A percentile compares a stretch with the other conserved stretches of the same genome.
Conservation (phyloP, 768 basidiomycete species). For the Suillus subalutaceus region DNA sequence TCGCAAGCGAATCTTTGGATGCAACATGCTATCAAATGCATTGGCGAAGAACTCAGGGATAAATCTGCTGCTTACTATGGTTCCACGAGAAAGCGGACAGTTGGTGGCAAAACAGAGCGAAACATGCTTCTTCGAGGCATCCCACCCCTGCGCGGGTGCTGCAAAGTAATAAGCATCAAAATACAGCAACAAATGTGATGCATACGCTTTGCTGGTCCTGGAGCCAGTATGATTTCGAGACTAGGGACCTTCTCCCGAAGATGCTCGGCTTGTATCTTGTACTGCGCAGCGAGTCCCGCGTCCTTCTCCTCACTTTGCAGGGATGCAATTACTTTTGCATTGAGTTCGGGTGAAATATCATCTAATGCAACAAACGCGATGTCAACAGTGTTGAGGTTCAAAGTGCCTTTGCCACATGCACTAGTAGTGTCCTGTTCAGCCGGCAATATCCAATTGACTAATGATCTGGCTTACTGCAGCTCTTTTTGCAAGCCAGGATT, state of each 20-base stretch:
- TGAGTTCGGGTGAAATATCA: not conserved
- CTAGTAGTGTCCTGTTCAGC: not conserved
- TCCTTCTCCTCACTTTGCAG: not conserved
- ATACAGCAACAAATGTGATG: not conserved
- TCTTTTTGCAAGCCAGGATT: not conserved
- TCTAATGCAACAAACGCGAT: not conserved
- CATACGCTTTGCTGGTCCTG: not conserved
- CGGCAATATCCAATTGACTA: not conserved
- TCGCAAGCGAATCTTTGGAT: not conserved
- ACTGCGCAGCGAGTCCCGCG: not conserved
- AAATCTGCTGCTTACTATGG: not conserved
- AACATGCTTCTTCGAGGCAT: slow-evolving; percentile 1
- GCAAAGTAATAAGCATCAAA: not conserved
- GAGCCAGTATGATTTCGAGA: not conserved
- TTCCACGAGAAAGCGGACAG: not conserved
- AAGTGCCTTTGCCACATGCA: not conserved
- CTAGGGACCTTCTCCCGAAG: not conserved
- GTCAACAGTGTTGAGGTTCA: not conserved
- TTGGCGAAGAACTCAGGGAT: not conserved
- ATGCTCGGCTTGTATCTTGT: not conserved
- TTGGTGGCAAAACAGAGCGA: not conserved
- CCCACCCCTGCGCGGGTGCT: not conserved
- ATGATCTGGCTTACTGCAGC: not conserved
- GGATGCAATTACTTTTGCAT: not conserved
- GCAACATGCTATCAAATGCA: not conserved